Conservation (phyloP, 75 land plant genomes). For the Larix kaempferi region DNA sequence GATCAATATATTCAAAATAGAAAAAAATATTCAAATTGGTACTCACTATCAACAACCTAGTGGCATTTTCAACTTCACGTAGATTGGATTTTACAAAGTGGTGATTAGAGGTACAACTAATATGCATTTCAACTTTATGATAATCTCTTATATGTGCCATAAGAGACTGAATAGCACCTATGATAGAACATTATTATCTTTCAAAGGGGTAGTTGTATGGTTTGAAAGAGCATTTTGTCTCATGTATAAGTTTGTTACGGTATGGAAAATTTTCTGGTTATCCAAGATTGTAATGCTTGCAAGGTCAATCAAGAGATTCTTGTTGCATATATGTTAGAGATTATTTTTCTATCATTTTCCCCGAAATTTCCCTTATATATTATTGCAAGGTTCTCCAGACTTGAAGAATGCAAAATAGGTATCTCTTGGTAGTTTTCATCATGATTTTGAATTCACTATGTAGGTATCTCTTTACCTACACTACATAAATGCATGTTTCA, state of each 20-base stretch:
- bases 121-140: slow-evolving; percentile 58
- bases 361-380: not conserved
- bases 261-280: slow-evolving; percentile 58
- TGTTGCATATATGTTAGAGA: not conserved
- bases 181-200: slow-evolving; percentile 48
- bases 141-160: slow-evolving; percentile 57
- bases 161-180: slow-evolving; percentile 44
- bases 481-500: not conserved
- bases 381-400: slow-evolving; percentile 90
- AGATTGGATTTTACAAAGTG: slow-evolving; percentile 62
- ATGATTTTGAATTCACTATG: slow-evolving; percentile 91
- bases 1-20: not conserved
- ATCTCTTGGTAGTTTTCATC: slow-evolving; percentile 87
- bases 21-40: not conserved
- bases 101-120: slow-evolving; percentile 52
- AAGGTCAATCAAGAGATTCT: slow-evolving; percentile 86
- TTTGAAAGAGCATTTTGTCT: slow-evolving; percentile 37
- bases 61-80: slow-evolving; percentile 60
- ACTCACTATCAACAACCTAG: slow-evolving; percentile 61
- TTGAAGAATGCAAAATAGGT: slow-evolving; percentile 93
- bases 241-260: slow-evolving; percentile 57
- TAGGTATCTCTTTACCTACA: slow-evolving; percentile 47
- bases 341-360: not conserved
- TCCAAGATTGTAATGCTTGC: slow-evolving; percentile 61
- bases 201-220: slow-evolving; percentile 64